Conservation (phyloP, 2,329 filamentous ascomycete genomes). For the Botrytis elliptica region DNA sequence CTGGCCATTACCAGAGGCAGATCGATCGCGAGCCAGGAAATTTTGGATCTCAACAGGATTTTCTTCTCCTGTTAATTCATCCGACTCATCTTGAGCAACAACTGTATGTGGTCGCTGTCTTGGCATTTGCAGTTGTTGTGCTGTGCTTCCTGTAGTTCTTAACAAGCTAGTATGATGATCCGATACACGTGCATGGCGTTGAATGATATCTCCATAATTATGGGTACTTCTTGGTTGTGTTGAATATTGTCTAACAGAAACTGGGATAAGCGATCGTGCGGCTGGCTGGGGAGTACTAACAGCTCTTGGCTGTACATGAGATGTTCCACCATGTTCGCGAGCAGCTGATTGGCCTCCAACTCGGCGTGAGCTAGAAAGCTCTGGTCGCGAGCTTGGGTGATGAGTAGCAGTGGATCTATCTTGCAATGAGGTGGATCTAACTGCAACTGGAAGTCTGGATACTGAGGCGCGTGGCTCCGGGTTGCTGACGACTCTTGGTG, state of each 20-base stretch:
- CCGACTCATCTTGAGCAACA: not conserved
- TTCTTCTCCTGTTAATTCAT: not conserved
- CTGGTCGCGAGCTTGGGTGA: not conserved
- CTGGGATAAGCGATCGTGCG: not conserved
- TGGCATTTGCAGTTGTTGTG: not conserved
- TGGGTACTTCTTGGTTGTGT: not conserved
- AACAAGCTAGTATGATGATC: not conserved
- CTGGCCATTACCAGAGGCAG: accelerated
- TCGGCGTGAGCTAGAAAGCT: too few relatives aligned
- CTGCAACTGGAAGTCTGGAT: not conserved
- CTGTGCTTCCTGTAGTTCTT: not conserved
- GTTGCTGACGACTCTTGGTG: not conserved
- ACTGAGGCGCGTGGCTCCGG: not conserved
- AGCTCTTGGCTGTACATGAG: not conserved
- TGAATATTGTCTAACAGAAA: not conserved
- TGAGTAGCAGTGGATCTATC: accelerated
- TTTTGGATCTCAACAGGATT: not conserved
- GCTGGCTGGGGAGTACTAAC: not conserved
- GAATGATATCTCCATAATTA: not conserved
- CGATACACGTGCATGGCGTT: not conserved
- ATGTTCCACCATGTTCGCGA: accelerated
- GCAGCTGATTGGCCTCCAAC: not conserved
- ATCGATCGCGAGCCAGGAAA: not conserved
- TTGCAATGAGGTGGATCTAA: not conserved
- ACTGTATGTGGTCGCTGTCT: not conserved